These are phyloP conservation scores for Nicotiana rustica DNA, from an alignment of 305 asterid species.

Conservation along the genomic window DNA sequence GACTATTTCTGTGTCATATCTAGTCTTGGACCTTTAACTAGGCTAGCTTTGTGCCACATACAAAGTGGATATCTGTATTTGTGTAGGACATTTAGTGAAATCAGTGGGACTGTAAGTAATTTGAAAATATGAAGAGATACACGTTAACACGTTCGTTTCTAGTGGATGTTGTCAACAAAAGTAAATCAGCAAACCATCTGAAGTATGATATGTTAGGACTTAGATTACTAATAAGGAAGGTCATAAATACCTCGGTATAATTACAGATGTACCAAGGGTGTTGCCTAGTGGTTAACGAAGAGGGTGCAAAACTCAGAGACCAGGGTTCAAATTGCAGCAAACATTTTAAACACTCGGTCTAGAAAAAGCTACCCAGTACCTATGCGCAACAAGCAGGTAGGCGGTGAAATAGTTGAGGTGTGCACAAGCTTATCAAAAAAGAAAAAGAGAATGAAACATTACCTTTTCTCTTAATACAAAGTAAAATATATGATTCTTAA, in stretches of 20 bases:
- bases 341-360: too few relatives aligned
- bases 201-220: slow-evolving; percentile 28
- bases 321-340: too few relatives aligned
- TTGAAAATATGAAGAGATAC: not conserved
- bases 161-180: not conserved
- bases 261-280: not conserved
- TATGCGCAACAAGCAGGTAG: too few relatives aligned
- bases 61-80: not conserved
- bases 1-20: too few relatives aligned
- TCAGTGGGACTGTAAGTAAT: not conserved
- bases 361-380: too few relatives aligned
- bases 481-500: not conserved
- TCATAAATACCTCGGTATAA: not conserved
- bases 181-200: slow-evolving; percentile 7
- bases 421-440: too few relatives aligned
- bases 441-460: slow-evolving; percentile 2
- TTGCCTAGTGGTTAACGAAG: too few relatives aligned
- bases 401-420: too few relatives aligned
- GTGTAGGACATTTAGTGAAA: not conserved
- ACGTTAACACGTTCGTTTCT: not conserved
- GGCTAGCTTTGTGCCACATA: not conserved
- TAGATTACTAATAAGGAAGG: not conserved
- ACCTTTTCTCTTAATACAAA: not conserved
- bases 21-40: not conserved
- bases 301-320: too few relatives aligned